Base-by-base conservation (phyloP, 2,329 filamentous ascomycete species). In the Paecilomyces sp. region DNA sequence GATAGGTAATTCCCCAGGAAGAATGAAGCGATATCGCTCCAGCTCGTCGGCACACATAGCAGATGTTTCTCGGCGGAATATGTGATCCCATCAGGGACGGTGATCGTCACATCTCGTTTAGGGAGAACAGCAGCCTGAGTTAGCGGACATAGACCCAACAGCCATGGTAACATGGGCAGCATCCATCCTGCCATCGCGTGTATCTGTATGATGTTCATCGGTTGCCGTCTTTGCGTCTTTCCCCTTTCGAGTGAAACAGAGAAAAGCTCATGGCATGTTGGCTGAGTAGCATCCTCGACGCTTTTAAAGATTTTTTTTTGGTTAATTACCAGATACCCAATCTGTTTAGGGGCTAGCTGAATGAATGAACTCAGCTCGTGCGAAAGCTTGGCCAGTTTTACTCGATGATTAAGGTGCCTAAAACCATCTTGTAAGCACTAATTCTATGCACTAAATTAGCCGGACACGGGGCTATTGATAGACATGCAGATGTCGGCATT, bases 1-100 rank as follows among this genome's bases (percentile, higher is more conserved):
- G 74, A 67, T 2, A 73, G 55, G 55, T 74, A 77, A 59, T 77
- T 77, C 15, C 68, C 62, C 3, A 73, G 54, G 56, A 68, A 75
- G 61, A 76, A 77, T 6, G 58, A 56, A 2, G 63, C 56, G 6
- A 74, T 31, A 33, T 73, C 71, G 7, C 24, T 56, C 59, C 56
- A 61, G 58, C 33, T 55, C 25, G 59, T 58, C 18, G 59, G 59
- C 33, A 47, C 36, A 15, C 36, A 47, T n/a, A 47, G 15, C 36
- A 47, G 4, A 15, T 47, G 36, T 18, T 47, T 47, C 4, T n/a
- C 36, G 18, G 36, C 13, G 6, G n/a, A 47, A n/a, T 47, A 47
- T 18, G 15, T 47, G 15, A 47, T 18, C 18, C 36, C 36, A 47
- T 47, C 36, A 18, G 36, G 36, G 6, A 47, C 36, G 5, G 36